These are phyloP conservation scores for Ramalina intermedia DNA, from an alignment of 495 filamentous ascomycete genomes.

Conservation along the genomic window DNA sequence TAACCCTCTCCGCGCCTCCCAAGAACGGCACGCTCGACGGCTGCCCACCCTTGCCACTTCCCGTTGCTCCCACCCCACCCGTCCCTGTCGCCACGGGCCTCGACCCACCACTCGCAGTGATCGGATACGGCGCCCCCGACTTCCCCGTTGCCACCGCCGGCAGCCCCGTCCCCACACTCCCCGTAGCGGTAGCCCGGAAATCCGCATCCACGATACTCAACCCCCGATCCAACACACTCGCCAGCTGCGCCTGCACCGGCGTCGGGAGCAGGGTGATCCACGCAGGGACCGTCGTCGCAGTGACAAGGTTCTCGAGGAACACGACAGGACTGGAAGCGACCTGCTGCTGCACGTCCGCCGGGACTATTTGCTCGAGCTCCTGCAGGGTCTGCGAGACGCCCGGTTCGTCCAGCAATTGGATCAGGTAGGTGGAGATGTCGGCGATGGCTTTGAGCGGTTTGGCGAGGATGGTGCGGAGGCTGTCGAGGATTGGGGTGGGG, in stretches of 20 bases:
- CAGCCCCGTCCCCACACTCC: too few species aligned
- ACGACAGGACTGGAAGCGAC: not conserved
- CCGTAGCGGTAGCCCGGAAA: not conserved
- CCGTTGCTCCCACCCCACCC: too few species aligned
- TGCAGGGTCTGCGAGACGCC: not conserved
- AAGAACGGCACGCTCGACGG: too few species aligned
- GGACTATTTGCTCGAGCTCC: not conserved
- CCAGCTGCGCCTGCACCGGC: slow-evolving; percentile 5
- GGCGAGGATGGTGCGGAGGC: not conserved
- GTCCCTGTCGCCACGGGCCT: too few species aligned
- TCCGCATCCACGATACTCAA: slow-evolving; percentile 5
- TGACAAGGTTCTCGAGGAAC: slow-evolving; percentile 2
- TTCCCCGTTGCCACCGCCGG: too few species aligned
- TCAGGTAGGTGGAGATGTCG: not conserved
- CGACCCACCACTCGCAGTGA: too few species aligned
- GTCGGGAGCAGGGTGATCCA: slow-evolving; percentile 3
- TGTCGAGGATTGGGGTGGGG: slow-evolving; percentile 1
- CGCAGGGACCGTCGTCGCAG: not conserved
- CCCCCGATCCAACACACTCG: slow-evolving; percentile 2
- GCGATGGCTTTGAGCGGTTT: not conserved
- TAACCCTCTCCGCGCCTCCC: too few species aligned
- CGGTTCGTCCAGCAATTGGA: slow-evolving; percentile 1
- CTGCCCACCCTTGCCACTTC: too few species aligned
- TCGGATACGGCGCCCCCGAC: too few species aligned
- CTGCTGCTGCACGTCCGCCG: slow-evolving; percentile 1